Evolutionary conservation across 1,139 yeast genomes (phyloP), one percentile per base, ranked within the genome.

Genomic region (Candida glucosophila): DNA sequence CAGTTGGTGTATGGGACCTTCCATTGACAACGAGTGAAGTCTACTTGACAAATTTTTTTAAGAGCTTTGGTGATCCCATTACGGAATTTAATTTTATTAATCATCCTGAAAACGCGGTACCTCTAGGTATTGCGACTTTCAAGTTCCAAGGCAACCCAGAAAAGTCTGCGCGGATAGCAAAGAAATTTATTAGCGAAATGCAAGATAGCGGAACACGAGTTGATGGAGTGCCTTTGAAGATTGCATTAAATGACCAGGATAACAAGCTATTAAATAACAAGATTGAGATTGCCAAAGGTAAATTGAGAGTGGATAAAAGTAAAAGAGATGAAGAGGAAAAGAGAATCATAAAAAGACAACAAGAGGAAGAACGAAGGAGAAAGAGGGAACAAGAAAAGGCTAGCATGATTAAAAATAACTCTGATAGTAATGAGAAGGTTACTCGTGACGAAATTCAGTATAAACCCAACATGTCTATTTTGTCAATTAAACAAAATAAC

Each of bases 41-140:
- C 12, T 63, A 38, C 52, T 66, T 39, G 42, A 76, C 32, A 49
- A 77, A 77, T 34, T 74, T 46, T 34, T 47, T 85, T 34, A 61
- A 62, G 22, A 55, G 67, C 19, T 80, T 63, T 49, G 95, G 95
- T 3, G 68, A 67, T 28, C 44, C 65, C 4, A 54, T 62, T 20
- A 55, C 51, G 33, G 74, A 71, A 22, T 57, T 81, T 29, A 73
- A 72, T 34, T 64, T 76, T 32, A 58, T 77, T 12, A 71, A 68
- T 34, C 93, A 88, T 43, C 85, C 92, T 1, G 61, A 64, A 12
- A 76, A 81, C 27, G 95, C 88, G 3, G 81, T 79, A 13, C 90
- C 94, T 0, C 52, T 86, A 26, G 93, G 95, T 3, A 58, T 85
- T 17, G 81, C 80, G 23, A 58, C 74, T 12, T 61, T 85, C 29